Evolutionary conservation across 1,284 basidiomycete genomes (phyloP).

Genomic region (Pseudomicrostroma phylloplanum): DNA sequence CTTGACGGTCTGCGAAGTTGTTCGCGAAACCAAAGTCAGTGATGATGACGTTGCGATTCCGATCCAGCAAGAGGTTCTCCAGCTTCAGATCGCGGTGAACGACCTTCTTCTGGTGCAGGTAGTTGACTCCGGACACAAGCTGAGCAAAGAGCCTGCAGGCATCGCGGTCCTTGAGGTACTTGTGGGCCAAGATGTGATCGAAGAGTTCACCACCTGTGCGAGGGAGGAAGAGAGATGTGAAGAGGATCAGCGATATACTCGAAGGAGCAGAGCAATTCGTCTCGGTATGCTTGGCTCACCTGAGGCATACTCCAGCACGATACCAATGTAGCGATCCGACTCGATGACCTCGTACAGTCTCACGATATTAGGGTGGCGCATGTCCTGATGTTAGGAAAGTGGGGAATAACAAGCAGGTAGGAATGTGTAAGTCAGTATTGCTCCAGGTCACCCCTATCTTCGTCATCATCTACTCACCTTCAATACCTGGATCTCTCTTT

Average conservation of each 20-base stretch:
- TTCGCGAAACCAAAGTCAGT: conserved; percentile 99
- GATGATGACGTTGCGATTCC: conserved; percentile 96
- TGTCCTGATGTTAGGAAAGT: conserved; percentile 57
- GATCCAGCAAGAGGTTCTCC: conserved; percentile 93
- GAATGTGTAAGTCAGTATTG: background rate
- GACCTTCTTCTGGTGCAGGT: conserved; percentile 98
- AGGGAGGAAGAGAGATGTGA: background rate
- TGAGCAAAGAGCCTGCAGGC: conserved; percentile 95
- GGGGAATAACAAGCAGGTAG: conserved; percentile 17
- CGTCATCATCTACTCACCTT: conserved; percentile 60
- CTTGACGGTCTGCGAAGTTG: conserved; percentile 69
- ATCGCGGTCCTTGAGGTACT: conserved; percentile 89
- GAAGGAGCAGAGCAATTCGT: background rate
- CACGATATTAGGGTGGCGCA: conserved; percentile 98
- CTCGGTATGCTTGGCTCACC: conserved; percentile 49
- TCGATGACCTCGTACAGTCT: conserved; percentile 97
- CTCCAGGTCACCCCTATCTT: background rate
- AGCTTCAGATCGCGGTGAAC: conserved; percentile 98
- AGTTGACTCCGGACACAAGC: conserved; percentile 96
- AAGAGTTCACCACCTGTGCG: conserved; percentile 83
- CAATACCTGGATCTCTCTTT: conserved; percentile 93
- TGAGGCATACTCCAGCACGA: conserved; percentile 96
- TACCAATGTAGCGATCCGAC: conserved; percentile 99
- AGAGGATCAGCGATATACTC: background rate
- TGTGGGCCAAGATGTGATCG: conserved; percentile 96